Conservation (phyloP, 2,329 filamentous ascomycete genomes). For the Sporothrix curviconia region DNA sequence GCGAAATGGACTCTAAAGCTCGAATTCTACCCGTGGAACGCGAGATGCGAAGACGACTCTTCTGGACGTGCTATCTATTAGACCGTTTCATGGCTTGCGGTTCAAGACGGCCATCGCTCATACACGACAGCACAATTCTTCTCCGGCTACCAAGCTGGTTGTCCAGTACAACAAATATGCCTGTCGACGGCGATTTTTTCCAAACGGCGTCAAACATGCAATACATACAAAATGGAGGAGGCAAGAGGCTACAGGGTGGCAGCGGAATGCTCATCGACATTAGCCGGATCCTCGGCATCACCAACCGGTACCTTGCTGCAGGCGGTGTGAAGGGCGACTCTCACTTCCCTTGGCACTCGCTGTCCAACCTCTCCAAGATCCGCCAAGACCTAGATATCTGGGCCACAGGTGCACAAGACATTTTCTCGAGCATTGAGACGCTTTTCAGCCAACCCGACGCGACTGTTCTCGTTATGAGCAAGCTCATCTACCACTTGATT, state of each 20-base stretch:
- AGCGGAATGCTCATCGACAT: conserved; percentile 81
- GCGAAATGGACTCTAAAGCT: conserved; percentile 60
- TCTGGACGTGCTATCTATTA: conserved; percentile 84
- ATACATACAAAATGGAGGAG: conserved; percentile 58
- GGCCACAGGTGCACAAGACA: conserved; percentile 73
- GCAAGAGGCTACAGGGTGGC: conserved; percentile 65
- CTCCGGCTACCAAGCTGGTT: conserved; percentile 71
- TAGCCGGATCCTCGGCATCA: conserved; percentile 71
- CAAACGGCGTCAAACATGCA: conserved; percentile 71
- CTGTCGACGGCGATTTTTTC: conserved; percentile 73
- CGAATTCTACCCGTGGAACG: conserved; percentile 61
- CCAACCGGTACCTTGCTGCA: conserved; percentile 75
- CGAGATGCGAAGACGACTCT: conserved; percentile 71
- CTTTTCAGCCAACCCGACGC: conserved; percentile 74
- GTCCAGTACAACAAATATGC: conserved; percentile 51
- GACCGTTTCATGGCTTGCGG: conserved; percentile 79
- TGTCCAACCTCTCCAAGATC: conserved; percentile 80
- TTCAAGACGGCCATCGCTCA: conserved; percentile 73
- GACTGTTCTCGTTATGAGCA: conserved; percentile 72
- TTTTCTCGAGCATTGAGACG: conserved; percentile 67
- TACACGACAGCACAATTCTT: conserved; percentile 69
- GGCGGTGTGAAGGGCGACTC: conserved; percentile 85
- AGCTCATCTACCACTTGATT: conserved; percentile 78
- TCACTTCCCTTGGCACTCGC: conserved; percentile 83
- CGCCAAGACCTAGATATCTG: conserved; percentile 78